phyloP scores from a whole-genome alignment of 177 flowering plant species.

The Vitis hybrid region DNA sequence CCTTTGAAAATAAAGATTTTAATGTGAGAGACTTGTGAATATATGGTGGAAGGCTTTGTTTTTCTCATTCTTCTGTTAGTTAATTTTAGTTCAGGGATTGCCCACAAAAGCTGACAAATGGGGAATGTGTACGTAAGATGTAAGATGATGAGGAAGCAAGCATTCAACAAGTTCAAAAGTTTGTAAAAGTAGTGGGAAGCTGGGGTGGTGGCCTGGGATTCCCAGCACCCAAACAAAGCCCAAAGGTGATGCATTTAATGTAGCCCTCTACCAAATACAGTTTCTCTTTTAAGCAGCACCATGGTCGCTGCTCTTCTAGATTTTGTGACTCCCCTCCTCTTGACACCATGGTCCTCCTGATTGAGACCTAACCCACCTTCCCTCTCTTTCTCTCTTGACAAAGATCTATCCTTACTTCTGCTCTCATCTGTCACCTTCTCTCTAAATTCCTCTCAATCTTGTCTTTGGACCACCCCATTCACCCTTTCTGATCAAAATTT shows the following conservation, averaged over 20 bases:
- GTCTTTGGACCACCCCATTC: conserved; percentile 5
- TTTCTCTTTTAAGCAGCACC: conserved; percentile 18
- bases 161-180: conserved; percentile 4
- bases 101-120: not conserved
- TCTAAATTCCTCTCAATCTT: conserved; percentile 13
- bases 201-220: not conserved
- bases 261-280: conserved; percentile 20
- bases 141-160: not conserved
- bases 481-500: not conserved
- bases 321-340: conserved; percentile 17
- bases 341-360: conserved; percentile 22
- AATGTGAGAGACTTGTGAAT: too few relatives aligned
- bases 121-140: not conserved
- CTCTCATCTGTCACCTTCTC: conserved; percentile 9
- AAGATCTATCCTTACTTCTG: not conserved
- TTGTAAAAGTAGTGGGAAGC: not conserved
- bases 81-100: not conserved
- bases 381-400: not conserved
- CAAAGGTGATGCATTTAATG: conserved; percentile 13
- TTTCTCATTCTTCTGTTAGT: too few relatives aligned
- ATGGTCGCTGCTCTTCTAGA: conserved; percentile 3
- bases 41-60: too few relatives aligned
- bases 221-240: conserved; percentile 3
- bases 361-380: conserved; percentile 2
- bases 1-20: too few relatives aligned